These are phyloP conservation scores for Panicum virgatum DNA, from an alignment of 202 grass and related monocot species.

Conservation along the genomic window DNA sequence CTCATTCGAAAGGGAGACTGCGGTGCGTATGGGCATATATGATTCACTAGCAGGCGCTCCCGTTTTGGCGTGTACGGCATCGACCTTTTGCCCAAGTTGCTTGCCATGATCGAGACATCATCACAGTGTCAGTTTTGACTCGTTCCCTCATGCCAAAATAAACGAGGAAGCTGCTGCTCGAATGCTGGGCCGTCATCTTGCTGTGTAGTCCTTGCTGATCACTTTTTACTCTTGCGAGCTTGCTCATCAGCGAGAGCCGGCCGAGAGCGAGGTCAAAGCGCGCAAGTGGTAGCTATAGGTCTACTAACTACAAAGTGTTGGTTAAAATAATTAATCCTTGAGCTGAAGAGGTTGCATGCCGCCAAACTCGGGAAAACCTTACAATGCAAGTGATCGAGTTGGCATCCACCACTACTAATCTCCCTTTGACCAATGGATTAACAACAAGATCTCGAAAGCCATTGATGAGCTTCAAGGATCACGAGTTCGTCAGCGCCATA, in stretches of 20 bases:
- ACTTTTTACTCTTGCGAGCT: not conserved
- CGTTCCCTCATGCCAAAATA: not conserved
- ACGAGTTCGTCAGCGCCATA: not conserved
- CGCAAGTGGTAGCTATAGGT: not conserved
- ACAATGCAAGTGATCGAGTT: slow-evolving; percentile 14
- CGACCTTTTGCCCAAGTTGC: not conserved
- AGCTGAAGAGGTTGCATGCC: not conserved
- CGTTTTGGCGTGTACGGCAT: not conserved
- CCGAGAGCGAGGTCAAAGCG: not conserved
- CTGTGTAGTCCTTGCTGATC: no score
- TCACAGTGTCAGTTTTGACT: not conserved
- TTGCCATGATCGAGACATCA: not conserved
- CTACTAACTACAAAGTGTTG: not conserved
- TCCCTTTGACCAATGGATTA: not conserved
- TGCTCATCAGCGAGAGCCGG: not conserved
- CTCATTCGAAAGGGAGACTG: not conserved
- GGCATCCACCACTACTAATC: not conserved
- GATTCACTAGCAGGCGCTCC: not conserved
- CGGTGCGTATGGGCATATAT: not conserved
- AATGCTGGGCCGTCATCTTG: not conserved
- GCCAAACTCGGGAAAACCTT: not conserved
- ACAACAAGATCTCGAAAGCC: not conserved
- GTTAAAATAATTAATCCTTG: not conserved
- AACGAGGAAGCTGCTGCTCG: not conserved
- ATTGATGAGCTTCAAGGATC: not conserved